These are phyloP conservation scores for Parastagonospora avenae DNA, from an alignment of 2,329 filamentous ascomycete genomes.

Conservation along the genomic window DNA sequence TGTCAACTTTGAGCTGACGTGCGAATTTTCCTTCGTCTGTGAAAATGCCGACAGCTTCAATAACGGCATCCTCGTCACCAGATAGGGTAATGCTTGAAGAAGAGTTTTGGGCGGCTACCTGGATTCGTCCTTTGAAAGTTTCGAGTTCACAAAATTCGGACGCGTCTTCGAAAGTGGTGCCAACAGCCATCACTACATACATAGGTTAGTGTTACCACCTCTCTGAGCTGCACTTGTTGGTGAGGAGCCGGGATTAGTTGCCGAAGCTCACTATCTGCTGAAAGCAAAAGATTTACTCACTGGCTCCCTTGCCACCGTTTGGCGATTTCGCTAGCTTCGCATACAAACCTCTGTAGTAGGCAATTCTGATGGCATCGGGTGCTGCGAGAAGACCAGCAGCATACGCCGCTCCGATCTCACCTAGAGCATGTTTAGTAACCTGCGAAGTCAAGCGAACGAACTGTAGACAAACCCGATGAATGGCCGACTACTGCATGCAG, in stretches of 20 bases:
- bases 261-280: too few species aligned
- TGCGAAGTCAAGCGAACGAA: too few species aligned
- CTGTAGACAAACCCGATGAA: conserved; percentile 48
- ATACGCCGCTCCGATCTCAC: conserved; percentile 50
- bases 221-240: too few species aligned
- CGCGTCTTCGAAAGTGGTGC: conserved; percentile 1
- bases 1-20: conserved; percentile 48
- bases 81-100: conserved; percentile 49
- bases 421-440: too few species aligned
- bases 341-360: conserved; percentile 27
- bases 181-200: conserved; percentile 17
- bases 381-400: conserved; percentile 29
- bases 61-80: conserved; percentile 48
- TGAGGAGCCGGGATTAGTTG: too few species aligned
- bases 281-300: too few species aligned
- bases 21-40: conserved; percentile 46
- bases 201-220: too few species aligned
- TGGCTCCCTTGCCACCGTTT: conserved; percentile 1
- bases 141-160: not conserved
- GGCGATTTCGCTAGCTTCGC: conserved; percentile 1
- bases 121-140: not conserved
- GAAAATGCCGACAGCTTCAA: conserved; percentile 35
- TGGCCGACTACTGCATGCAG: conserved; percentile 48
- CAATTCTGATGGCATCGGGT: conserved; percentile 21
- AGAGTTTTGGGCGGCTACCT: conserved; percentile 10